These are phyloP conservation scores for Linum usitatissimum DNA, from an alignment of 345 rosid genomes.

Conservation along the genomic window DNA sequence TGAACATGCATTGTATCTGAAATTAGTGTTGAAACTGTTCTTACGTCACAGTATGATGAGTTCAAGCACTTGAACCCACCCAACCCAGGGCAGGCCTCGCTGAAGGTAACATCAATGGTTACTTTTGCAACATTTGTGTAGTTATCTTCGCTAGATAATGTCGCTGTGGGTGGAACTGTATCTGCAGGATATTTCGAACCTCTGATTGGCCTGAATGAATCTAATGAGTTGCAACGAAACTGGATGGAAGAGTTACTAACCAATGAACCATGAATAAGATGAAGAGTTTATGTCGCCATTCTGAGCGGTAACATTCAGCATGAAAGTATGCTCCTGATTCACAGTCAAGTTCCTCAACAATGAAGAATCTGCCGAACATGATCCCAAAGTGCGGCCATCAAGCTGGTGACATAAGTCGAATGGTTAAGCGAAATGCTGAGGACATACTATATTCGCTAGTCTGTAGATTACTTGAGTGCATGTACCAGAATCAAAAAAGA, in stretches of 20 bases:
- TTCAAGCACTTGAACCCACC: conserved; percentile 43
- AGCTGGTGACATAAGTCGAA: conserved; percentile 19
- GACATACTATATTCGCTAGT: background rate
- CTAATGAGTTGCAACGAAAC: background rate
- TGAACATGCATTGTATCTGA: background rate
- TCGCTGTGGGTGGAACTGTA: conserved; percentile 40
- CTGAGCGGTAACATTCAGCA: conserved; percentile 29
- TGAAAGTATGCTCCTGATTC: conserved; percentile 30
- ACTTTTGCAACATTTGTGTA: conserved; percentile 32
- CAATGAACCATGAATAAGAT: conserved; percentile 42
- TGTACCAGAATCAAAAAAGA: background rate
- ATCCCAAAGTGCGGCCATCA: conserved; percentile 30
- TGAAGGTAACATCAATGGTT: conserved; percentile 31
- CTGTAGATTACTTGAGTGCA: too few relatives aligned
- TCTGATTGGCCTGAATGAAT: background rate
- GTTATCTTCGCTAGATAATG: conserved; percentile 27
- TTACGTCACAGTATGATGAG: conserved; percentile 43
- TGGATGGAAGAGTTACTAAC: conserved; percentile 20
- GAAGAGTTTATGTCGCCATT: conserved; percentile 36
- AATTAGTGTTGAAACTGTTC: conserved; percentile 3
- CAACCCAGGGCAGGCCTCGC: conserved; percentile 34
- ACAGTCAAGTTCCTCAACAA: conserved; percentile 27
- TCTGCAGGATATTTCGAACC: conserved; percentile 15
- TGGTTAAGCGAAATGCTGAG: background rate
- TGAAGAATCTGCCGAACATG: conserved; percentile 23